Base-by-base conservation (phyloP, 176 grass and related monocot genomes). In the Avena insularis region DNA sequence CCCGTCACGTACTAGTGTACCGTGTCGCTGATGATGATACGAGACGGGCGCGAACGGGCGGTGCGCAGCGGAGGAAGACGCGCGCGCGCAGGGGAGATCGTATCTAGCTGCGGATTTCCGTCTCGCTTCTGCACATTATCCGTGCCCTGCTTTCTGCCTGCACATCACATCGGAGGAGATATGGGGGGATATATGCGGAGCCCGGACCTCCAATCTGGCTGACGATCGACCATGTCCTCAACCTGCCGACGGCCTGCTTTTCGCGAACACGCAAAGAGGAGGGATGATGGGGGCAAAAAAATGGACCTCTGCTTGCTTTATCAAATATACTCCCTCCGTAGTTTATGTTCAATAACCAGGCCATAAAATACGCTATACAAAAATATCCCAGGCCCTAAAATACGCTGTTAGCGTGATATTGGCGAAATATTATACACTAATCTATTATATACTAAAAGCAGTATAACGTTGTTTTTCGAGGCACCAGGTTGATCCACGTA, bases 131-230 rank as follows among this genome's bases (percentile, higher is more conserved):
- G 0, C n/a, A 8, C 68, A 9, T 33, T 15, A 62, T 51, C 54
- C 16, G 4, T 14, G 68, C 7, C n/a, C 88, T 90, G 72, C 89
- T 90, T 83, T 87, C 56, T 25, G 64, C 89, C 79, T 11, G 84
- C 84, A 23, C 63, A 66, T 82, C 80, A 77, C 64, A 83, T 89
- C 69, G 61, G 13, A 6, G 7, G 25, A 67, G 88, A 82, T 77
- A 51, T 86, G 55, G 49, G 73, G 89, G 89, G 63, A 90, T 79
- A 79, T 79, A 48, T 90, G 70, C 84, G 20, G 71, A 73, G 68
- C 68, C 25, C 2, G 31, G 79, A 90, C 31, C 70, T 75, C 29
- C 61, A 81, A 86, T 68, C 84, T 78, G 62, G 53, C 43, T 72
- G 73, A 71, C 79, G 63, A 16, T 55, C 63, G 43, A 2, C 40